Conservation (phyloP, 73 alveolate genomes). For the Paramecium caudatum region DNA sequence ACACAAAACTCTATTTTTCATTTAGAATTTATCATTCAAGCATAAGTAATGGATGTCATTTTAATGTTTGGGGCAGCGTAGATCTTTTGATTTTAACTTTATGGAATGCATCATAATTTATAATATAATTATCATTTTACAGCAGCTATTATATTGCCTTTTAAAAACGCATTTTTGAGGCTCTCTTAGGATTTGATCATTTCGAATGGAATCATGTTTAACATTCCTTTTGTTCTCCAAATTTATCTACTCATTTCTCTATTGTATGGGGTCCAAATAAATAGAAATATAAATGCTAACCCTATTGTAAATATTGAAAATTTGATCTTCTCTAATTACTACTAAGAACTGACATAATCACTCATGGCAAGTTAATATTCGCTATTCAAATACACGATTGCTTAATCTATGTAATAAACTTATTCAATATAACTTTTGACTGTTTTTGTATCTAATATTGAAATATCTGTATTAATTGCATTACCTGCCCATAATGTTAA, state of each 20-base stretch:
- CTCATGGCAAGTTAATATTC: background rate
- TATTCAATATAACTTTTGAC: background rate
- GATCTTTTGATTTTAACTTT: background rate
- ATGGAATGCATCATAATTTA: background rate
- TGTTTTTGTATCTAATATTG: background rate
- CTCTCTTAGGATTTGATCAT: slow-evolving; percentile 58
- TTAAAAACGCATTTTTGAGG: slow-evolving; percentile 69
- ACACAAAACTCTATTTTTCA: slow-evolving; percentile 10
- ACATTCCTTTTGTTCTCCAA: slow-evolving; percentile 77
- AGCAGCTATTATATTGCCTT: slow-evolving; percentile 69
- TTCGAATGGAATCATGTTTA: slow-evolving; percentile 74
- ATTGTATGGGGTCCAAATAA: slow-evolving; percentile 60
- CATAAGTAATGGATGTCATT: background rate
- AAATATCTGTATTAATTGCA: background rate
- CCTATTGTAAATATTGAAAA: slow-evolving; percentile 13
- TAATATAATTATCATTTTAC: slow-evolving; percentile 56
- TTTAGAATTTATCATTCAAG: background rate
- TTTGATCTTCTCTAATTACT: slow-evolving; percentile 31
- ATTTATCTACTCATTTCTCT: slow-evolving; percentile 45
- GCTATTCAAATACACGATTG: slow-evolving; percentile 2
- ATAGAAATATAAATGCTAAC: slow-evolving; percentile 2
- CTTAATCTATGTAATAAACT: slow-evolving; percentile 52
- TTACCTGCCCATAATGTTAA: slow-evolving; percentile 44
- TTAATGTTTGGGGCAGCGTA: background rate
- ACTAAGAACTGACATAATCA: slow-evolving; percentile 15